Evolutionary conservation across 1,284 basidiomycete species (phyloP), one percentile per base, ranked within the genome.

Genomic region (Leccinum colubrinum): DNA sequence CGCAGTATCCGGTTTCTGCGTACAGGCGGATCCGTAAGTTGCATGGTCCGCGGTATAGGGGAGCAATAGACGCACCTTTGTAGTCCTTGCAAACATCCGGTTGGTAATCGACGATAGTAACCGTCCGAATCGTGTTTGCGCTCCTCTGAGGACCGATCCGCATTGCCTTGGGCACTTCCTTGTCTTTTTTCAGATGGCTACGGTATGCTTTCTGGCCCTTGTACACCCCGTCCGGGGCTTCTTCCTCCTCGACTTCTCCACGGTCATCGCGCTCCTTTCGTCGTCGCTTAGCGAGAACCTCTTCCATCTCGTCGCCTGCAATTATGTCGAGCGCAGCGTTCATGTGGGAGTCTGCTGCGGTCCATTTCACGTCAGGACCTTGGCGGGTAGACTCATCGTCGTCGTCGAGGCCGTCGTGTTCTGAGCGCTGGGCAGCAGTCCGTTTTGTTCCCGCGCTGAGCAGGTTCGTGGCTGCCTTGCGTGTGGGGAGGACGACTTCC

Each of bases 21-120:
- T 46, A 46, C 33, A 56, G 22, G 56, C 2, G 33, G 55, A 65
- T 61, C 62, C 56, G 65, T 69, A 64, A 69, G 67, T 68, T 5
- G 11, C 48, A 62, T 69, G 66, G 59, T 55, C 66, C 65, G 59
- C 63, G 58, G 61, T 6, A 55, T 63, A 56, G 58, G 58, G 46
- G 56, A 43, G 65, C 52, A 80, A 37, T 27, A 66, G 56, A 62
- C 66, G 39, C 62, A 93, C 93, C 93, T 86, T 98, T 98, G 79
- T 99, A 99, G 77, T 98, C 96, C 77, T 99, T 99, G 79, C 97
- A 99, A 20, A 98, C 94, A 72, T 98, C 97, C 3, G 97, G 97
- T 78, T 99, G 97, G 78, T 98, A 99, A 80, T 99, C 97, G 56
- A 95, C 85, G 61, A 98, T 88, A 1, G 97, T 98, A 59, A 98